Conservation (phyloP, 202 grass and related monocot genomes). For the Schoenoplectus tabernaemontani region DNA sequence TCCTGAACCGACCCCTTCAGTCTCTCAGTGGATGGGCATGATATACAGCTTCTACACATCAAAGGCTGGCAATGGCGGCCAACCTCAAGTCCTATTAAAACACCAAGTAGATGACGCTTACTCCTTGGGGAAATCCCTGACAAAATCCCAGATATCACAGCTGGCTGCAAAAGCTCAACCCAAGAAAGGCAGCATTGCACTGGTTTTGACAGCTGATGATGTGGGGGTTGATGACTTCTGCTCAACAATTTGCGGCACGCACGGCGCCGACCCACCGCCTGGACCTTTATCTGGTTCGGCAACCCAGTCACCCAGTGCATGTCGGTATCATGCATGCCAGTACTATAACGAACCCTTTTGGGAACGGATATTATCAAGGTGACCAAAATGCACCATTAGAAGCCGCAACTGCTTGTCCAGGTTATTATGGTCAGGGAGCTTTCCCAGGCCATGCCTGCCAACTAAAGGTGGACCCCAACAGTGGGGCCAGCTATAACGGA, state of each 20-base stretch:
- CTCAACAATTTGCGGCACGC: conserved; percentile 28
- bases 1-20: background rate
- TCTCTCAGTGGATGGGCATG: conserved; percentile 26
- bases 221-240: conserved; percentile 30
- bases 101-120: conserved; percentile 19
- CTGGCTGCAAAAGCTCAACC: conserved; percentile 10
- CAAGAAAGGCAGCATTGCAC: background rate
- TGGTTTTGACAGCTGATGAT: conserved; percentile 23
- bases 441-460: conserved; percentile 28
- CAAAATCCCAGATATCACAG: background rate
- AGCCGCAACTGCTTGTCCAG: conserved; percentile 29
- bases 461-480: conserved; percentile 17
- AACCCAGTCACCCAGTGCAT: conserved; percentile 32
- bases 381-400: conserved; percentile 19
- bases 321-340: conserved; percentile 20
- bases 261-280: background rate
- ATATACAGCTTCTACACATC: conserved; percentile 21
- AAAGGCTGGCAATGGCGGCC: conserved; percentile 32
- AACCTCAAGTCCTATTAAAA: background rate
- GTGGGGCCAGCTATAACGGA: conserved; percentile 32
- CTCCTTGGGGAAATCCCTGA: conserved; percentile 31
- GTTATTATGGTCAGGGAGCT: conserved; percentile 20
- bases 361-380: conserved; percentile 32
- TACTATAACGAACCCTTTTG: conserved; percentile 22
- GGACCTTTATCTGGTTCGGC: conserved; percentile 33